Evolutionary conservation across 805 yeast species (phyloP).

Genomic region (Candida oleophila): DNA sequence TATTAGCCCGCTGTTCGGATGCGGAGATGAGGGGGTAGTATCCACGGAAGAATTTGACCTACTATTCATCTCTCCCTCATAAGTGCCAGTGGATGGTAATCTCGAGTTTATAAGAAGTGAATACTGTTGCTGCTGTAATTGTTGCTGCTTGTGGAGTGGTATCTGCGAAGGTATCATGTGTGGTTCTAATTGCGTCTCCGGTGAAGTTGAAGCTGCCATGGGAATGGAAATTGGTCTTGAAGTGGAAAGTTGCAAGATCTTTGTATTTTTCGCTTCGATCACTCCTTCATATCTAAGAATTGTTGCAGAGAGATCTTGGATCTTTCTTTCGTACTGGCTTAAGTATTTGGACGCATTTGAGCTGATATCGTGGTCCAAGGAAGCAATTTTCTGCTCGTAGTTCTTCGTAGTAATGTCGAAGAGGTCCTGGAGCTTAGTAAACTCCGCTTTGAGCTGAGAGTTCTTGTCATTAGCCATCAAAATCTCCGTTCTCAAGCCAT

Average conservation of each 20-base stretch:
- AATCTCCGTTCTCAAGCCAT: conserved; percentile 16
- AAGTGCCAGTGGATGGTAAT: background rate
- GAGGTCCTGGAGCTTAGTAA: conserved; percentile 13
- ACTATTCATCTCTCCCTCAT: background rate
- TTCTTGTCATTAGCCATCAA: conserved; percentile 19
- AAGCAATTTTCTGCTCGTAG: conserved; percentile 21
- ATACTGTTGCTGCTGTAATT: background rate
- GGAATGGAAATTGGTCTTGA: conserved; percentile 41
- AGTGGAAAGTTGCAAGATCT: conserved; percentile 33
- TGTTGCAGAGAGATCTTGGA: conserved; percentile 31
- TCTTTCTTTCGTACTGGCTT: conserved; percentile 31
- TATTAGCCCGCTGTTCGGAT: background rate
- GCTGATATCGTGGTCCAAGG: conserved; percentile 25
- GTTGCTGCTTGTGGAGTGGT: background rate
- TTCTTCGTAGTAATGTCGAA: conserved; percentile 16
- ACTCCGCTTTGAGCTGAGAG: conserved; percentile 14
- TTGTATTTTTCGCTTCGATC: conserved; percentile 36
- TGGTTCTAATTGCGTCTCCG: background rate
- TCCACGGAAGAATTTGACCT: conserved; percentile 12
- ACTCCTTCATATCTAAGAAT: conserved; percentile 32
- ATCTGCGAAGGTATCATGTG: background rate
- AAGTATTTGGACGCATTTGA: conserved; percentile 22
- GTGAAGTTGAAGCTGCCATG: background rate
- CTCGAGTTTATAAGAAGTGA: background rate
- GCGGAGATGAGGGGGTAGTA: conserved; percentile 5